Evolutionary conservation across 192 early-diverging fungal species (phyloP).

Genomic region (Backusella sp.): DNA sequence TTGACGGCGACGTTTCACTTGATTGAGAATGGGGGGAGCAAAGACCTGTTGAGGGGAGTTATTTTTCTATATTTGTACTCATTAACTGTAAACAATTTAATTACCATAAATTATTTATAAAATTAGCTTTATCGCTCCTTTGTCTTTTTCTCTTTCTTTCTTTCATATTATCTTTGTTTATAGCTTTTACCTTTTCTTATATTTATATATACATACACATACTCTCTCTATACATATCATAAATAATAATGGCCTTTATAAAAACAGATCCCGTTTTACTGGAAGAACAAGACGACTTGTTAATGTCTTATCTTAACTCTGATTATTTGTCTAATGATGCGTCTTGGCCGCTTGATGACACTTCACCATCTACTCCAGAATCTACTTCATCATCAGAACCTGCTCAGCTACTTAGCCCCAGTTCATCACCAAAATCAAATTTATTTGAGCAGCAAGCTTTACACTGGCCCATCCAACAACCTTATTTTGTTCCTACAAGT

Average conservation of each 20-base stretch:
- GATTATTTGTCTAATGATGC: conserved; percentile 19
- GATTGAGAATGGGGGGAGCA: not conserved
- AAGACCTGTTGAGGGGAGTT: not conserved
- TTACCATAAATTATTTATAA: not conserved
- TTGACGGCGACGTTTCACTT: conserved; percentile 10
- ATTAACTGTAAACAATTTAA: not conserved
- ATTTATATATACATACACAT: not conserved
- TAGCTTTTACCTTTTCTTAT: not conserved
- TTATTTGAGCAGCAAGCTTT: not conserved
- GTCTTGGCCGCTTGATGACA: not conserved
- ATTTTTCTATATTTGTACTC: conserved; percentile 8
- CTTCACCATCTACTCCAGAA: conserved; percentile 4
- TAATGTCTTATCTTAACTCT: conserved; percentile 32
- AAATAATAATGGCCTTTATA: not conserved
- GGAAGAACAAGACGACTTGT: conserved; percentile 32
- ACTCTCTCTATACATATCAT: not conserved
- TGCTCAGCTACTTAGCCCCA: not conserved
- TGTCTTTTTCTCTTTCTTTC: not conserved
- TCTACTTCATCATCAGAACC: conserved; percentile 2
- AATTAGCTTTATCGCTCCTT: not conserved
- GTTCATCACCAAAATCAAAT: conserved; percentile 1
- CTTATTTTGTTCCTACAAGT: not conserved
- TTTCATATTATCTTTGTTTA: not conserved
- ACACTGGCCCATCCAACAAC: not conserved
- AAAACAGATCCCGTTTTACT: conserved; percentile 1